Percentiles rank a stretch among this genome's conserved stretches.
Evolutionary conservation across 805 yeast species (phyloP).

Genomic region (Suhomyces vadensis): DNA sequence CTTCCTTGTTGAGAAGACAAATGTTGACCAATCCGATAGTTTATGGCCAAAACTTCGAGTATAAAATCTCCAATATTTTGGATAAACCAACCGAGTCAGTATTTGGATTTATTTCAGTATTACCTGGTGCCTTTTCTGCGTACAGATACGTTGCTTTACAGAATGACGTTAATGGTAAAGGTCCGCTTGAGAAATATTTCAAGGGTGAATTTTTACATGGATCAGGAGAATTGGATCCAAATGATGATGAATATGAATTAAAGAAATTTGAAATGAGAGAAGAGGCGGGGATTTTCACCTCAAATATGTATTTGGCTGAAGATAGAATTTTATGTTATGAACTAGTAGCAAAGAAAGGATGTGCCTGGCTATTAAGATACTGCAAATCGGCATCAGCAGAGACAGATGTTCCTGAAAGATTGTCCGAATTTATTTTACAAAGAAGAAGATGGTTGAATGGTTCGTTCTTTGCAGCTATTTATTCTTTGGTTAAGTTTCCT

Average conservation of each 20-base stretch:
- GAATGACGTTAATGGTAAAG: slow-evolving; percentile 52
- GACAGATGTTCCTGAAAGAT: slow-evolving; percentile 65
- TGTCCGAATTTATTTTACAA: slow-evolving; percentile 63
- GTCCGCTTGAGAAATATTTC: slow-evolving; percentile 66
- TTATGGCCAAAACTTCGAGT: slow-evolving; percentile 66
- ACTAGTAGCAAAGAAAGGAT: slow-evolving; percentile 56
- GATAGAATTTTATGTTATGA: slow-evolving; percentile 69
- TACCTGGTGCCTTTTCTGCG: slow-evolving; percentile 72
- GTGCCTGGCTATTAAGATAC: slow-evolving; percentile 62
- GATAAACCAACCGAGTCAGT: slow-evolving; percentile 67
- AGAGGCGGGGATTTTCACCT: slow-evolving; percentile 58
- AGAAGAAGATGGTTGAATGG: slow-evolving; percentile 72
- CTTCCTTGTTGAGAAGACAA: slow-evolving; percentile 49
- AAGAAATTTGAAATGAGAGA: slow-evolving; percentile 38
- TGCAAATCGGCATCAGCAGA: slow-evolving; percentile 65
- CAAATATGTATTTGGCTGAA: slow-evolving; percentile 70
- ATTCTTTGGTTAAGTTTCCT: slow-evolving; percentile 55
- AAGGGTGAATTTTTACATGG: slow-evolving; percentile 62
- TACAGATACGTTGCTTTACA: slow-evolving; percentile 59
- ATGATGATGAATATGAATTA: slow-evolving; percentile 49
- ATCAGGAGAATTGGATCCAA: slow-evolving; percentile 59
- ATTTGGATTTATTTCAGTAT: slow-evolving; percentile 63
- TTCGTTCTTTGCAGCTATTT: slow-evolving; percentile 65
- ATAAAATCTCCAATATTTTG: slow-evolving; percentile 64
- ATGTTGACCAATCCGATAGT: slow-evolving; percentile 60